These are phyloP conservation scores for Aureobasidium sp. DNA, from an alignment of 2,329 filamentous ascomycete genomes.

Conservation along the genomic window DNA sequence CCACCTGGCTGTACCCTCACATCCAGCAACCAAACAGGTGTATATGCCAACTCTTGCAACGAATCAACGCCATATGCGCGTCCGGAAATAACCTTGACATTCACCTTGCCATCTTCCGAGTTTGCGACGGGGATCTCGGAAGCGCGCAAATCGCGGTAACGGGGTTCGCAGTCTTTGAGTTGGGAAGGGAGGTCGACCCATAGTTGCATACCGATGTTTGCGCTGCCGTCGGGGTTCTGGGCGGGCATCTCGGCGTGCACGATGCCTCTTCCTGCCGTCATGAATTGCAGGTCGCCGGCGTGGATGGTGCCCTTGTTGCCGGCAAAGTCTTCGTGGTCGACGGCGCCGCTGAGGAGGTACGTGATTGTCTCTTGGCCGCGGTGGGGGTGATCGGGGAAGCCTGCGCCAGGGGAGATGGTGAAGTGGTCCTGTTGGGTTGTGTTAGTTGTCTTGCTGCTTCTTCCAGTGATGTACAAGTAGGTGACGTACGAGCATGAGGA, in stretches of 20 bases:
- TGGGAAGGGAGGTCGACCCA: slow-evolving; percentile 86
- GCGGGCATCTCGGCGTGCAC: slow-evolving; percentile 94
- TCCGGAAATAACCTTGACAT: slow-evolving; percentile 85
- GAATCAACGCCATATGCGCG: slow-evolving; percentile 77
- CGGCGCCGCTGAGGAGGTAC: slow-evolving; percentile 75
- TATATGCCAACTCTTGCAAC: slow-evolving; percentile 86
- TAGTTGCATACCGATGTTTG: slow-evolving; percentile 83
- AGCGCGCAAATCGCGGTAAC: slow-evolving; percentile 79
- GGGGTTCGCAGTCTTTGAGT: slow-evolving; percentile 81
- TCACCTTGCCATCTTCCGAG: slow-evolving; percentile 64
- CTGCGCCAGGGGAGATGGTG: slow-evolving; percentile 67
- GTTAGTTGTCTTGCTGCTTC: not conserved
- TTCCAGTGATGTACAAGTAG: not conserved
- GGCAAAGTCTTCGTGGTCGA: slow-evolving; percentile 90
- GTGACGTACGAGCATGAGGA: slow-evolving; percentile 34
- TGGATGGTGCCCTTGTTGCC: slow-evolving; percentile 78
- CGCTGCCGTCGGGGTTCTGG: slow-evolving; percentile 64
- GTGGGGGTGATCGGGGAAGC: slow-evolving; percentile 82
- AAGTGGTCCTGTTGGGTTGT: slow-evolving; percentile 62
- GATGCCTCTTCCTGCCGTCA: slow-evolving; percentile 88
- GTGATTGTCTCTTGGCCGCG: slow-evolving; percentile 86
- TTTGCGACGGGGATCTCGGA: slow-evolving; percentile 71
- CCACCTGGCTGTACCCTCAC: slow-evolving; percentile 74
- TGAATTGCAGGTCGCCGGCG: slow-evolving; percentile 90
- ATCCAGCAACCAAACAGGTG: slow-evolving; percentile 93